phyloP scores from a whole-genome alignment of 345 rosid genomes.

The Geranium rotundifolium region DNA sequence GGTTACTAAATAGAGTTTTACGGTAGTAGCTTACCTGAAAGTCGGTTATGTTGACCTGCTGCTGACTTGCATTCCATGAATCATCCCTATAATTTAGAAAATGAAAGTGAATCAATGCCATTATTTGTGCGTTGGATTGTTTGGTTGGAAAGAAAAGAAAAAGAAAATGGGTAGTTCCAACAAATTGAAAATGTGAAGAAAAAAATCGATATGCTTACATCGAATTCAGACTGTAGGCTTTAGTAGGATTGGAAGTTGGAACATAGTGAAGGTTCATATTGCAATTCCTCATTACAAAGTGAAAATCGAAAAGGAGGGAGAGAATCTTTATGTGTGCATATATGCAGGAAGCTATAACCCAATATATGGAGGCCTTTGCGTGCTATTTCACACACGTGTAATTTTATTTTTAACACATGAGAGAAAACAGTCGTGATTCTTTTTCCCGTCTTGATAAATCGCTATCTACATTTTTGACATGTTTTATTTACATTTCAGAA shows the following conservation, averaged over 20 bases:
- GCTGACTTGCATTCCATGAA: background rate
- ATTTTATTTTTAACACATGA: too few species aligned
- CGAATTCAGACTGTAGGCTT: background rate
- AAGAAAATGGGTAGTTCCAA: too few species aligned
- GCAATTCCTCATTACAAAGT: conserved; percentile 4
- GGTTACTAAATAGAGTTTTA: too few species aligned
- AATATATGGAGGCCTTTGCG: background rate
- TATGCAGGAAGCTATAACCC: background rate
- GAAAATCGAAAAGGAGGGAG: background rate
- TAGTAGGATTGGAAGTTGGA: background rate
- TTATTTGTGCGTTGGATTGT: background rate
- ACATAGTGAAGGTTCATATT: conserved; percentile 5
- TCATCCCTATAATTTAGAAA: conserved; percentile 9
- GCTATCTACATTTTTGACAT: background rate
- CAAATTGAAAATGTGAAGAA: background rate
- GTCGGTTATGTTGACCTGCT: conserved; percentile 3
- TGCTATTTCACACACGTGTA: conserved; percentile 3
- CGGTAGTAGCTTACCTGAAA: conserved; percentile 9
- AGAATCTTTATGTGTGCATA: background rate
- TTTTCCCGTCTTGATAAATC: background rate
- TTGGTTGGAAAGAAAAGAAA: too few species aligned
- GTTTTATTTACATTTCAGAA: background rate
- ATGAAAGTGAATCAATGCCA: background rate
- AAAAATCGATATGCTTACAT: background rate
- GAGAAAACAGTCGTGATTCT: background rate